Evolutionary conservation across 2,329 filamentous ascomycete species (phyloP).

Genomic region (Pestalotiopsis sp.): DNA sequence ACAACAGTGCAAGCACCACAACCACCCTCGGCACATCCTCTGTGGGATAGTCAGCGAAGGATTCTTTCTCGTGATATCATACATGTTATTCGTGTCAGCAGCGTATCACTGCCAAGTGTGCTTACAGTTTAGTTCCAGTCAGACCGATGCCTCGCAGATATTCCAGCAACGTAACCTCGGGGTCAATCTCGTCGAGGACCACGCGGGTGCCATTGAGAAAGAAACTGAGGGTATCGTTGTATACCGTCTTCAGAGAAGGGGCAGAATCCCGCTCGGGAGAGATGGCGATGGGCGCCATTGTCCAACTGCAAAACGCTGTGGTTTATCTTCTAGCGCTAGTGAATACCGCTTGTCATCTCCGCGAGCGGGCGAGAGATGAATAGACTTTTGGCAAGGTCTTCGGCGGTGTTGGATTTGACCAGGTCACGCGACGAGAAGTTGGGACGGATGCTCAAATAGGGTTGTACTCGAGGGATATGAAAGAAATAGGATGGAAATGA

Average conservation of each 20-base stretch:
- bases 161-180: constrained; percentile 88
- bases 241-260: constrained; percentile 69
- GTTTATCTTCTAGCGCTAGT: not conserved
- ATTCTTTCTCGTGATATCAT: not conserved
- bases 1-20: constrained; percentile 97
- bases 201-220: constrained; percentile 95
- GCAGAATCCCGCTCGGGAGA: constrained; percentile 47
- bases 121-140: constrained; percentile 87
- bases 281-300: constrained; percentile 60
- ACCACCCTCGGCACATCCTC: constrained; percentile 91
- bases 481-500: not conserved
- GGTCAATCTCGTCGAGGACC: constrained; percentile 82
- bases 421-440: not conserved
- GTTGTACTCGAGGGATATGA: not conserved
- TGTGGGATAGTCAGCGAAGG: constrained; percentile 26
- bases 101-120: not conserved
- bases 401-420: not conserved
- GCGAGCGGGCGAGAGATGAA: not conserved
- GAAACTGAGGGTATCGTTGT: constrained; percentile 87
- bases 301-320: not conserved
- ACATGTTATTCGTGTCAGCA: not conserved
- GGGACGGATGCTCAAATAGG: not conserved
- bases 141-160: constrained; percentile 91
- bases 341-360: not conserved
- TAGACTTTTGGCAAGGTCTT: not conserved